These are phyloP conservation scores for Leptographium lundbergii DNA, from an alignment of 2,329 filamentous ascomycete genomes.

Conservation along the genomic window DNA sequence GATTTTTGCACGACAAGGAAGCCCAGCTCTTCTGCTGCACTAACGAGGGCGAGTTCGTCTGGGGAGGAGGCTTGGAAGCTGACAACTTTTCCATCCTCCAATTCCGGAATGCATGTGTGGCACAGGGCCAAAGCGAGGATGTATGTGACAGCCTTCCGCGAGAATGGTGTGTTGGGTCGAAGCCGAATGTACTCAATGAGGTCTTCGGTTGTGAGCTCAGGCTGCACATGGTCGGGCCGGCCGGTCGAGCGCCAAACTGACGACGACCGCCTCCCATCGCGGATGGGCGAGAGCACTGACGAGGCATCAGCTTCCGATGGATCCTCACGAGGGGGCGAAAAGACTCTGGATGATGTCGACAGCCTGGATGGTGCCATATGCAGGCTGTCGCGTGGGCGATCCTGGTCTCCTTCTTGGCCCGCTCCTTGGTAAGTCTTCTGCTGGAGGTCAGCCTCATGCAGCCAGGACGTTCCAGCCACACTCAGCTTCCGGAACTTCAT, in stretches of 20 bases:
- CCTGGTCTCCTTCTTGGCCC: not conserved
- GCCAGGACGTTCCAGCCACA: conserved; percentile 78
- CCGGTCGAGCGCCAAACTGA: conserved; percentile 37
- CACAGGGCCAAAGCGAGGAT: conserved; percentile 77
- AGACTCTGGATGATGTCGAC: not conserved
- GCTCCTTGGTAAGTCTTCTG: not conserved
- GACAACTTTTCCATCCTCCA: conserved; percentile 46
- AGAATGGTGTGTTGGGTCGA: conserved; percentile 64
- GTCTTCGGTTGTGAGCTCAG: conserved; percentile 54
- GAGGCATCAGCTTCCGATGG: not conserved
- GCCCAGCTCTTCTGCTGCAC: conserved; percentile 74
- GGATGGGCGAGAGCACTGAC: conserved; percentile 1
- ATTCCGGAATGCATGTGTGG: conserved; percentile 81
- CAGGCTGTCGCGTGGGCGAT: conserved; percentile 3
- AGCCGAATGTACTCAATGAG: conserved; percentile 65
- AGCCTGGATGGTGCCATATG: not conserved
- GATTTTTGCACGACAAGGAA: conserved; percentile 66
- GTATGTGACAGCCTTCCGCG: conserved; percentile 68
- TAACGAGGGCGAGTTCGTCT: conserved; percentile 76
- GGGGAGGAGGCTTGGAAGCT: conserved; percentile 77
- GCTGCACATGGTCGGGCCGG: conserved; percentile 36
- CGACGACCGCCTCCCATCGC: conserved; percentile 27
- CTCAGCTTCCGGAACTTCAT: conserved; percentile 95
- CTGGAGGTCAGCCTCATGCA: conserved; percentile 63
- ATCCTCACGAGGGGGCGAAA: not conserved